Evolutionary conservation across 768 basidiomycete species (phyloP).

Genomic region (Psilocybe tampanensis): DNA sequence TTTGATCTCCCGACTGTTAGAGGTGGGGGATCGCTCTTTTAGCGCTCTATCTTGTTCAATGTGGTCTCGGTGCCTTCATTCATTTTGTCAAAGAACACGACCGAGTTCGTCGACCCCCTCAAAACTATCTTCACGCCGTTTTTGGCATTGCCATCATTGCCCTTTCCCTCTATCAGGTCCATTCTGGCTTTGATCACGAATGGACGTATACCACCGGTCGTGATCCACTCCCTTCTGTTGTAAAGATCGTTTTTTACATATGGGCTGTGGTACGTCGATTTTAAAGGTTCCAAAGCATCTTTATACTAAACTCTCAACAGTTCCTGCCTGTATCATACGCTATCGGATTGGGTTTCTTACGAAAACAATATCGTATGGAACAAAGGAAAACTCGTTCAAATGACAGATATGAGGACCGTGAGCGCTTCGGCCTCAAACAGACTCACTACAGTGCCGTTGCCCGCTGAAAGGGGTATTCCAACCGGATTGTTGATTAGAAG

Average conservation of each 20-base stretch:
- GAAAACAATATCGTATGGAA: conserved; percentile 51
- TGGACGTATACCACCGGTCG: conserved; percentile 52
- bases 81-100: conserved; percentile 52
- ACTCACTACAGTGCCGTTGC: conserved; percentile 8
- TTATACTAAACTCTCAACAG: conserved; percentile 22
- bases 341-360: conserved; percentile 44
- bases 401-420: conserved; percentile 11
- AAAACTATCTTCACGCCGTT: conserved; percentile 61
- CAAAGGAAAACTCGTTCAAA: conserved; percentile 17
- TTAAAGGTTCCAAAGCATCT: not conserved
- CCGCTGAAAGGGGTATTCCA: not conserved
- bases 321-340: conserved; percentile 46
- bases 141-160: conserved; percentile 53
- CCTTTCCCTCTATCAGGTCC: conserved; percentile 52
- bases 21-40: conserved; percentile 53
- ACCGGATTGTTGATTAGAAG: not conserved
- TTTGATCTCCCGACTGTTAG: conserved; percentile 25
- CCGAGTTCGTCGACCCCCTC: conserved; percentile 41
- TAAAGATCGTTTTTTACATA: conserved; percentile 45
- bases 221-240: conserved; percentile 33
- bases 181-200: conserved; percentile 47
- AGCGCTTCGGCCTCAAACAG: conserved; percentile 13
- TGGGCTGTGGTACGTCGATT: conserved; percentile 48
- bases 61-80: conserved; percentile 50
- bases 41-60: conserved; percentile 51